These are phyloP conservation scores for Ganoderma resinaceum DNA, from an alignment of 1,284 basidiomycete genomes.

Conservation along the genomic window DNA sequence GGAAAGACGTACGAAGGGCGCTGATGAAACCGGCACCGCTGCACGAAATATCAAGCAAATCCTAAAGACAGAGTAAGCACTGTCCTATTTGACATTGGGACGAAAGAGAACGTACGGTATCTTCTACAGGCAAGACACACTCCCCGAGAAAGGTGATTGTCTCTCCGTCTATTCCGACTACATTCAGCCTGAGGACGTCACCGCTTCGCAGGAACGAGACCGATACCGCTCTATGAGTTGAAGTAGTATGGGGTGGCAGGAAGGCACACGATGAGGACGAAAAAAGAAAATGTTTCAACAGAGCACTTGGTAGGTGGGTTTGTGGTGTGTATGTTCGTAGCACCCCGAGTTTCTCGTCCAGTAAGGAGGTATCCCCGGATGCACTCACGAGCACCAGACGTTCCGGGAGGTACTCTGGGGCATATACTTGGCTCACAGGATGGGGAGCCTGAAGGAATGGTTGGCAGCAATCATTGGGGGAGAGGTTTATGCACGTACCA, in stretches of 20 bases:
- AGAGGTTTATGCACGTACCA: constrained; percentile 48
- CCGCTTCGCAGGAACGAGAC: constrained; percentile 34
- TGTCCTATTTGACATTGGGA: background rate
- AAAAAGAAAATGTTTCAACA: constrained; percentile 56
- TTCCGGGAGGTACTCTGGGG: constrained; percentile 49
- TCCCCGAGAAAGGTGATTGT: constrained; percentile 23
- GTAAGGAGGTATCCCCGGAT: constrained; percentile 52
- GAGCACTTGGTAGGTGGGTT: constrained; percentile 21
- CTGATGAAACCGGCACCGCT: constrained; percentile 56
- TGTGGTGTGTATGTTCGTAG: constrained; percentile 44
- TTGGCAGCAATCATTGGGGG: background rate
- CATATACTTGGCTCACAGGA: constrained; percentile 50
- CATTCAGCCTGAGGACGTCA: constrained; percentile 19
- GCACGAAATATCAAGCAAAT: constrained; percentile 49
- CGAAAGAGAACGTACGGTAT: constrained; percentile 24
- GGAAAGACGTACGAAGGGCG: constrained; percentile 51
- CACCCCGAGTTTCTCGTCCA: constrained; percentile 51
- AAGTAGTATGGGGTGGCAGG: constrained; percentile 39
- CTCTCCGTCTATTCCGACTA: constrained; percentile 28
- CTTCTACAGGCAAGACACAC: constrained; percentile 26
- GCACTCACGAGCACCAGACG: constrained; percentile 55
- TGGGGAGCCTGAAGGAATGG: constrained; percentile 49
- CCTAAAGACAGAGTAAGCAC: constrained; percentile 25
- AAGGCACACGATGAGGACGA: constrained; percentile 52
- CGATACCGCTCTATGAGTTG: constrained; percentile 42